Base-by-base conservation (phyloP, 139 green algal genomes). In the Tetradesmus lagerheimii region DNA sequence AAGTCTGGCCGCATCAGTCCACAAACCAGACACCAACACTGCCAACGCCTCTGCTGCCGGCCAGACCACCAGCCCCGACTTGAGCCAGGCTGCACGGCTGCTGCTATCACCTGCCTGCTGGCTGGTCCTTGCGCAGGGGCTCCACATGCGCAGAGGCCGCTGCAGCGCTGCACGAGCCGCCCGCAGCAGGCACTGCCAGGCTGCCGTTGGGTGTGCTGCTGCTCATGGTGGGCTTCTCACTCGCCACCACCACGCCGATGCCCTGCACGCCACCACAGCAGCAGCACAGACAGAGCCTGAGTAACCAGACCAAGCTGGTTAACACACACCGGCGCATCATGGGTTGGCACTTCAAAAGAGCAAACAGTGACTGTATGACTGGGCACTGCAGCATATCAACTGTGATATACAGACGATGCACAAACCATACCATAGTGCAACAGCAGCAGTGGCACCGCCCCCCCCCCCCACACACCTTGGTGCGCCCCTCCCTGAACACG, bases 401-500 rank as follows among this genome's bases (percentile, higher is more conserved):
- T n/a, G n/a, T n/a, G n/a, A n/a, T n/a, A n/a, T n/a, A n/a, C n/a
- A n/a, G n/a, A n/a, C n/a, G n/a, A n/a, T n/a, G n/a, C n/a, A n/a
- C n/a, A n/a, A n/a, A n/a, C n/a, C n/a, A n/a, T n/a, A 14, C 47
- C 1, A 1, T 14, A 62, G 47, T 62, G 57, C 57, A 71, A 1
- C 57, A 71, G 57, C 57, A 71, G 23, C 57, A 31, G 57, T 23
- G 23, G 12, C 57, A 71, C 20, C 57, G 20, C 57, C 23, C 57
- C 57, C 16, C n/a, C n/a, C n/a, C n/a, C n/a, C n/a, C n/a, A n/a
- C n/a, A n/a, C 57, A 71, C 97, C 92, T 98, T 99, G 81, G 97
- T 99, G 79, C 95, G 91, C 0, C 97, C 97, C 94, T 99, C 97
- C 1, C 97, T 92, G 91, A 99, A 99, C 88, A 99, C 96, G 82